Conservation (phyloP, 257 asterid genomes). For the Lithospermum erythrorhizon region DNA sequence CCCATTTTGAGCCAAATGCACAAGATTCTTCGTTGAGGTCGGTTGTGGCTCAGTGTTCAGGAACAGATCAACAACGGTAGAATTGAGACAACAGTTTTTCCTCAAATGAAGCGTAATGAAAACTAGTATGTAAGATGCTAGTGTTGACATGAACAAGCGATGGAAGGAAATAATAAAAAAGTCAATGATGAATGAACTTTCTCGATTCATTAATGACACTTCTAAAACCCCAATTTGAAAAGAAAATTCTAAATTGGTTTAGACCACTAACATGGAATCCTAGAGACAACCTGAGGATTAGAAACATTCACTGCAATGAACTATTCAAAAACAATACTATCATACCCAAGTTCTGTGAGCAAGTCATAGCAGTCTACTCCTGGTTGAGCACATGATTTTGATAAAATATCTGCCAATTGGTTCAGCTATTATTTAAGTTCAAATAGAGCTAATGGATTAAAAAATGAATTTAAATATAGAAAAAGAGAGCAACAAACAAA, state of each 20-base stretch:
- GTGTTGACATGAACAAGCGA: not conserved
- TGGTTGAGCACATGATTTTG: slow-evolving; percentile 25
- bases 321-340: not conserved
- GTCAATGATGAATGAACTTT: not conserved
- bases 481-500: not conserved
- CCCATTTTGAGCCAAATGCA: slow-evolving; percentile 67
- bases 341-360: slow-evolving; percentile 36
- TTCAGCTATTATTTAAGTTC: slow-evolving; percentile 16
- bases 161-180: too few relatives aligned
- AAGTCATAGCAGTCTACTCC: slow-evolving; percentile 48
- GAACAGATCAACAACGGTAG: slow-evolving; percentile 31
- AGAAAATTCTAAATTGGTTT: too few relatives aligned
- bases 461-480: not conserved
- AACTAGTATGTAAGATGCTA: too few relatives aligned
- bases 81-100: slow-evolving; percentile 51
- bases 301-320: too few relatives aligned
- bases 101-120: too few relatives aligned
- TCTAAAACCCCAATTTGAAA: too few relatives aligned
- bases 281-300: too few relatives aligned
- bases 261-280: too few relatives aligned
- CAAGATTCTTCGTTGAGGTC: slow-evolving; percentile 53
- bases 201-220: not conserved
- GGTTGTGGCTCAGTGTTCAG: slow-evolving; percentile 53
- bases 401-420: slow-evolving; percentile 32
- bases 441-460: not conserved